Evolutionary conservation across 176 grass and related monocot species (phyloP).

Genomic region (Pontederia crassipes): DNA sequence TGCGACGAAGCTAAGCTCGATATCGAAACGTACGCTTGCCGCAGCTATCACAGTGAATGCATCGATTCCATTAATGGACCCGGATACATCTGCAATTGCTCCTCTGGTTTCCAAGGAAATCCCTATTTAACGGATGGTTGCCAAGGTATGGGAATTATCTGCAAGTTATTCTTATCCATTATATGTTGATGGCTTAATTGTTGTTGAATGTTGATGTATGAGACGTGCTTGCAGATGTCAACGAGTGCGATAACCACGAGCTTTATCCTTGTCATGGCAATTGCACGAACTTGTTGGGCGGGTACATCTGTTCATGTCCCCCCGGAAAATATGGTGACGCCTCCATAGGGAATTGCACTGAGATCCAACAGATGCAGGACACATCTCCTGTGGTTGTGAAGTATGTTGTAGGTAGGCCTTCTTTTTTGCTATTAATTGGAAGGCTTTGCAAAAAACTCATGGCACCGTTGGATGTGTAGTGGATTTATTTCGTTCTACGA

Average conservation of each 20-base stretch:
- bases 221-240: background rate
- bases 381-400: background rate
- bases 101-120: background rate
- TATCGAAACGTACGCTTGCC: background rate
- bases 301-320: background rate
- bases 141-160: background rate
- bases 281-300: background rate
- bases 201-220: too few relatives aligned
- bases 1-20: background rate
- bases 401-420: too few relatives aligned
- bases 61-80: background rate
- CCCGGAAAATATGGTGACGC: background rate
- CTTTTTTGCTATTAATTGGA: too few relatives aligned
- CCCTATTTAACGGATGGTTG: slow-evolving; percentile 1
- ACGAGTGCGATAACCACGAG: background rate
- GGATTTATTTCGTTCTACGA: too few relatives aligned
- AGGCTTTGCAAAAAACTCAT: too few relatives aligned
- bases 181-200: too few relatives aligned
- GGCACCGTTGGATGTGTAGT: too few relatives aligned
- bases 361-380: background rate
- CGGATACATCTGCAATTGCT: too few relatives aligned
- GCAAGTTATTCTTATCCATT: too few relatives aligned
- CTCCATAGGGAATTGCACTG: background rate
- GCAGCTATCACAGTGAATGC: background rate
- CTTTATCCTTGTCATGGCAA: background rate